phyloP scores from a whole-genome alignment of 331 rosid genomes.

The Dryas integrifolia region DNA sequence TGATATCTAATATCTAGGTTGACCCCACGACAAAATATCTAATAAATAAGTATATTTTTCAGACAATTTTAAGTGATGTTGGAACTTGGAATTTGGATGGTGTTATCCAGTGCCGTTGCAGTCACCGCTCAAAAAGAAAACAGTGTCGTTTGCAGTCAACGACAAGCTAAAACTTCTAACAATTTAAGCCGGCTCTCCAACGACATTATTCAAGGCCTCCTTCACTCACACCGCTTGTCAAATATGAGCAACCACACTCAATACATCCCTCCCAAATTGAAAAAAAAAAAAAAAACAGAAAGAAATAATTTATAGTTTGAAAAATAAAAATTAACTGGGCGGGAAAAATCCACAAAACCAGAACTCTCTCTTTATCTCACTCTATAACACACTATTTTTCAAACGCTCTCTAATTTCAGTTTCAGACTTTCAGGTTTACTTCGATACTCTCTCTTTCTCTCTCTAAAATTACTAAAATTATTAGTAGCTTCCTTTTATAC shows the following conservation, averaged over 20 bases:
- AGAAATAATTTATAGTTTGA: background rate
- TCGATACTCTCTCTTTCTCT: background rate
- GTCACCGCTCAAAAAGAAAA: no score
- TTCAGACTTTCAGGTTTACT: background rate
- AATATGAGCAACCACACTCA: background rate
- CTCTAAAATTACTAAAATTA: background rate
- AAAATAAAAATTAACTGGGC: conserved; percentile 9
- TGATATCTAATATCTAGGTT: no score
- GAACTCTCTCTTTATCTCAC: background rate
- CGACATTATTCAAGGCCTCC: background rate
- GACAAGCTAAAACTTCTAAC: no score
- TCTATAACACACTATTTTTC: background rate
- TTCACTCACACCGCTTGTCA: background rate
- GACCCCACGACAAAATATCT: no score
- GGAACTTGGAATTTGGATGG: no score
- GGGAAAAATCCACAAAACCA: conserved; percentile 16
- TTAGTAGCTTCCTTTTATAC: conserved; percentile 1
- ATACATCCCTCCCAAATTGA: background rate
- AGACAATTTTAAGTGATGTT: no score
- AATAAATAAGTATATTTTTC: no score
- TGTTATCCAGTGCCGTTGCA: no score
- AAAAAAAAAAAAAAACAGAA: background rate
- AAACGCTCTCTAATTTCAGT: background rate
- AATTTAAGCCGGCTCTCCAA: background rate
- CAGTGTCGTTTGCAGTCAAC: background rate